A percentile compares a stretch with the other conserved stretches of the same genome.
phyloP scores from a whole-genome alignment of 805 yeast species.

The Spathaspora arborariae region DNA sequence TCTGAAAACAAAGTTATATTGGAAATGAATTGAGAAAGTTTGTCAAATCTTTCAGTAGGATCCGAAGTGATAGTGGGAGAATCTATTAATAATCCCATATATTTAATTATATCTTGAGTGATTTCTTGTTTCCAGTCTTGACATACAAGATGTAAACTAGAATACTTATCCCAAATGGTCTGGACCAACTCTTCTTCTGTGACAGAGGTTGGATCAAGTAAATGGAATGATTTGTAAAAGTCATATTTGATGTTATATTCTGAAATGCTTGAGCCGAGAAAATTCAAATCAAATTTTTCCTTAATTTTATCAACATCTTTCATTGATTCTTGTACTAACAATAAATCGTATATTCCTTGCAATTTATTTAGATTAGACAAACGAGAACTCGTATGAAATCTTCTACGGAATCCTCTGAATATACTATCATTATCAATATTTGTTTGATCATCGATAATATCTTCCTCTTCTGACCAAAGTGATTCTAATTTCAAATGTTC shows the following conservation, averaged over 20 bases:
- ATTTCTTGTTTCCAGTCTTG: constrained; percentile 13
- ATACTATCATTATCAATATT: constrained; percentile 28
- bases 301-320: not conserved
- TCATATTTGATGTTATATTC: constrained; percentile 19
- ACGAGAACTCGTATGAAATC: constrained; percentile 36
- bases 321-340: not conserved
- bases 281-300: constrained; percentile 12
- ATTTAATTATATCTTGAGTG: constrained; percentile 25
- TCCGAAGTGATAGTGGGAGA: constrained; percentile 17
- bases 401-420: constrained; percentile 40
- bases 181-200: constrained; percentile 21
- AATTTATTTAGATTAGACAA: not conserved
- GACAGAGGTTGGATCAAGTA: constrained; percentile 20
- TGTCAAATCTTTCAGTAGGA: constrained; percentile 20
- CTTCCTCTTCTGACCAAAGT: constrained; percentile 53
- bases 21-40: constrained; percentile 25
- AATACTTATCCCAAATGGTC: constrained; percentile 25
- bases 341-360: not conserved
- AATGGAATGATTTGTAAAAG: constrained; percentile 25
- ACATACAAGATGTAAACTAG: constrained; percentile 12
- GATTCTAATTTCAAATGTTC: constrained; percentile 65
- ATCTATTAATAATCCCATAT: constrained; percentile 32
- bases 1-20: constrained; percentile 25
- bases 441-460: constrained; percentile 13
- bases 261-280: constrained; percentile 9